Base-by-base conservation (phyloP, 305 asterid genomes). In the Fraxinus sp. region DNA sequence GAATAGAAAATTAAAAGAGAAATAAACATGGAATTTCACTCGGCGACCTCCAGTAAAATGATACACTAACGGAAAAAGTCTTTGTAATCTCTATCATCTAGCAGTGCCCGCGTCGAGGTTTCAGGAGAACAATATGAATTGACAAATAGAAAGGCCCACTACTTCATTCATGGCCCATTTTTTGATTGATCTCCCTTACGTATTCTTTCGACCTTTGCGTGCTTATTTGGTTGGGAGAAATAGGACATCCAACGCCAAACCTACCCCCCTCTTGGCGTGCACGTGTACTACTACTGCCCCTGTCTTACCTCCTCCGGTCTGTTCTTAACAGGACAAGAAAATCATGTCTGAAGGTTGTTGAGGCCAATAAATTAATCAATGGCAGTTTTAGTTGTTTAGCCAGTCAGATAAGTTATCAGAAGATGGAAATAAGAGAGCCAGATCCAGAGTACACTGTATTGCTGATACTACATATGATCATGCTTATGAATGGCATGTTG, bases 401-500 rank as follows among this genome's bases (percentile, higher is more conserved):
- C 39, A 46, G n/a, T 79, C 77, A 30, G 52, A 82, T 26, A 66
- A 66, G 73, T 66, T 1, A 16, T 10, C 73, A 8, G 14, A 62
- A 8, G 32, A 62, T 62, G 72, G 14, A 62, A 62, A 62, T 62
- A 62, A 62, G 16, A 20, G 28, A 8, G 72, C 33, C 5, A 62
- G 30, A 22, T 10, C 72, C 13, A 20, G 14, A 22, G 72, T 62
- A 20, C 11, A 22, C 22, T 14, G 1, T 46, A 62, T 62, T 62
- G 72, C 28, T 68, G 74, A 68, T 10, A 68, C 30, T 7, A 68
- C 16, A 68, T 68, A 68, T 26, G 46, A 39, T 39, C 36, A 66
- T 64, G 71, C 35, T 77, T 62, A 80, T 49, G 77, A 76, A 81
- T 16, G 74, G 7, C 57, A 36, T 9, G 49, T 49, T 79, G 64